These are phyloP conservation scores for Aspergillus versicolor DNA, from an alignment of 2,329 filamentous ascomycete species.

Conservation along the genomic window DNA sequence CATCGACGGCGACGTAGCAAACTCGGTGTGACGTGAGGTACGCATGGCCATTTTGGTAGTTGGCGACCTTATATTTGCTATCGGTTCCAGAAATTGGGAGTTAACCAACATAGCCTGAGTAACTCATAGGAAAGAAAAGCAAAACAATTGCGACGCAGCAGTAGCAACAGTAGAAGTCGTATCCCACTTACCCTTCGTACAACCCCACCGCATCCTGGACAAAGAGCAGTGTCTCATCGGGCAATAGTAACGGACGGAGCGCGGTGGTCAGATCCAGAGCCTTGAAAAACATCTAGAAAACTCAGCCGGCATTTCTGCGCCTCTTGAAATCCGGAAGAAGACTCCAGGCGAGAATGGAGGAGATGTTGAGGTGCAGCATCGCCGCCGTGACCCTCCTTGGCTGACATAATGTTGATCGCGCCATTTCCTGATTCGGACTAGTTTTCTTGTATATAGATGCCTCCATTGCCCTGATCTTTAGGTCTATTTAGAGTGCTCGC, in stretches of 20 bases:
- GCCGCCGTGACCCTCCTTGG: conserved; percentile 1
- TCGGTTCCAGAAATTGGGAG: conserved; percentile 14
- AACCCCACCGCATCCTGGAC: conserved; percentile 96
- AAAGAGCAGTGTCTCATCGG: conserved; percentile 92
- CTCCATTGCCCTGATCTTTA: no score
- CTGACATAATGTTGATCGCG: conserved; percentile 8
- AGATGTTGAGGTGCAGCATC: background rate
- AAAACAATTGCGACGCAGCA: background rate
- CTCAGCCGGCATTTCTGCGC: conserved; percentile 23
- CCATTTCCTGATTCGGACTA: conserved; percentile 6
- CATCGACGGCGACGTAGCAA: conserved; percentile 88
- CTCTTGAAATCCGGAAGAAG: conserved; percentile 12
- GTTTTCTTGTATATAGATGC: background rate
- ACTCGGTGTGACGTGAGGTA: conserved; percentile 94
- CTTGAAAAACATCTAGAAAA: conserved; percentile 92
- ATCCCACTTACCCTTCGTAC: conserved; percentile 80
- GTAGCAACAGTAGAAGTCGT: conserved; percentile 6
- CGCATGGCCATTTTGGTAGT: conserved; percentile 92
- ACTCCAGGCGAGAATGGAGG: background rate
- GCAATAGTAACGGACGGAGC: conserved; percentile 84
- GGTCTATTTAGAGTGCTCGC: no score
- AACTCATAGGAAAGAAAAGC: background rate
- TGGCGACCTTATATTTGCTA: conserved; percentile 91
- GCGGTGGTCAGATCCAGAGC: conserved; percentile 94
- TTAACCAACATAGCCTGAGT: conserved; percentile 5